Evolutionary conservation across 2,329 filamentous ascomycete species (phyloP).

Genomic region (Fusarium coicis): DNA sequence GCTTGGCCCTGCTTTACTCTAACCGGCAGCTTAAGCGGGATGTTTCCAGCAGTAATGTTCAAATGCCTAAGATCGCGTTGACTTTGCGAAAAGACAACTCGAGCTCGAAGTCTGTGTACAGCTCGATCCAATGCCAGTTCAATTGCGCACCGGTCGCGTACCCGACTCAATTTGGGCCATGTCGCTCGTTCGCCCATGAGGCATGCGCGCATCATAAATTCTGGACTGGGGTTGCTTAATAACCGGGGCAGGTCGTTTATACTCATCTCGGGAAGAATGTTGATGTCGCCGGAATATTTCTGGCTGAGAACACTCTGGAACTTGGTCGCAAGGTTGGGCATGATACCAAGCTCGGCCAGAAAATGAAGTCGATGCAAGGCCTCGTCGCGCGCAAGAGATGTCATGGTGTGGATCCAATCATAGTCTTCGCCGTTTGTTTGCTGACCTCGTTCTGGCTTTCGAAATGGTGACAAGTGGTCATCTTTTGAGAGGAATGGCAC

Average conservation of each 20-base stretch:
- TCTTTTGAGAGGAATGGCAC: conserved; percentile 85
- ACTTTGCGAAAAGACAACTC: conserved; percentile 75
- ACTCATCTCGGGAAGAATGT: conserved; percentile 84
- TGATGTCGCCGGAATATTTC: conserved; percentile 94
- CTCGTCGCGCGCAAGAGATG: conserved; percentile 81
- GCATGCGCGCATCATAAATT: conserved; percentile 86
- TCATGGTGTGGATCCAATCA: conserved; percentile 73
- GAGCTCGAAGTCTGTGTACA: conserved; percentile 73
- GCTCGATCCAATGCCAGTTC: conserved; percentile 85
- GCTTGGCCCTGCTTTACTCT: conserved; percentile 24
- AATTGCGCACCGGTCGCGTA: conserved; percentile 88
- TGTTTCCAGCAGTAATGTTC: conserved; percentile 45
- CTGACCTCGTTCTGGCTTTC: conserved; percentile 41
- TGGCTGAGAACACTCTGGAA: conserved; percentile 84
- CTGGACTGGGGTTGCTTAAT: conserved; percentile 83
- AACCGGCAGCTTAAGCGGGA: conserved; percentile 38
- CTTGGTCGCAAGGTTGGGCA: conserved; percentile 83
- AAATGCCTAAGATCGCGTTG: conserved; percentile 68
- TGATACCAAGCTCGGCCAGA: conserved; percentile 81
- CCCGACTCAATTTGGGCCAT: conserved; percentile 88
- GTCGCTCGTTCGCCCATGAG: conserved; percentile 85
- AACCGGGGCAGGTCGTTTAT: conserved; percentile 80
- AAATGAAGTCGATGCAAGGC: conserved; percentile 83
- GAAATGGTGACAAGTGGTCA: conserved; percentile 62
- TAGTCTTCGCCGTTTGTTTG: conserved; percentile 52